Base-by-base conservation (phyloP, 768 basidiomycete species). In the Naganishia antarctica region DNA sequence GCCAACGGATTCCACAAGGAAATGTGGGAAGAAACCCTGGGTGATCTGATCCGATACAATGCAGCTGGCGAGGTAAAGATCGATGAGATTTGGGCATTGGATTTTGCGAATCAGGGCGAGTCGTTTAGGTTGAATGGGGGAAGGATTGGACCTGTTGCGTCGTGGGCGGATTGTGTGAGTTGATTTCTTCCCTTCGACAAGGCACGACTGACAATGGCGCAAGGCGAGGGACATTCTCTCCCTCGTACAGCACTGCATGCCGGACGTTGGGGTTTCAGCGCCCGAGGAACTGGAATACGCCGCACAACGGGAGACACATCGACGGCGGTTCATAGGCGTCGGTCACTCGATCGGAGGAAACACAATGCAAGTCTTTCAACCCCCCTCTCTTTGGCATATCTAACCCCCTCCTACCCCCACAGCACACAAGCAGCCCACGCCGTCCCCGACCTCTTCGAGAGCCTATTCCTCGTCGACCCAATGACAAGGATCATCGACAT, bases 1-100 rank as follows among this genome's bases (percentile, higher is more conserved):
- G 90, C 89, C 2, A 93, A 90, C 75, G 91, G 92, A 0, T 87
- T 93, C 69, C 84, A 84, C 49, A 93, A 92, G 74, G 90, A 93
- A 84, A 89, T 85, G 60, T 94, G 88, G 86, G 89, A 93, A 72
- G 84, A 88, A 0, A 81, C 82, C 18, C 73, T 92, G 1, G 46
- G 37, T 7, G 25, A 16, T 74, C 80, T 29, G 34, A 65, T 3
- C 15, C 63, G 1, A 63, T 34, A 60, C 50, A 68, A 13, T n/a
- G n/a, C n/a, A n/a, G n/a, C n/a, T n/a, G 66, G 58, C 18, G n/a
- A 34, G 41, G 71, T 75, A 31, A 63, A 80, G 79, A 68, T 91
- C 75, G 81, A 89, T 79, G 84, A 87, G 61, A 80, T 92, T 0
- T 93, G 90, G 90, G 72, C 83, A 0, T 87, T 89, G 81, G 92